Base-by-base conservation (phyloP, 1,284 basidiomycete genomes). In the Puccinia horiana region DNA sequence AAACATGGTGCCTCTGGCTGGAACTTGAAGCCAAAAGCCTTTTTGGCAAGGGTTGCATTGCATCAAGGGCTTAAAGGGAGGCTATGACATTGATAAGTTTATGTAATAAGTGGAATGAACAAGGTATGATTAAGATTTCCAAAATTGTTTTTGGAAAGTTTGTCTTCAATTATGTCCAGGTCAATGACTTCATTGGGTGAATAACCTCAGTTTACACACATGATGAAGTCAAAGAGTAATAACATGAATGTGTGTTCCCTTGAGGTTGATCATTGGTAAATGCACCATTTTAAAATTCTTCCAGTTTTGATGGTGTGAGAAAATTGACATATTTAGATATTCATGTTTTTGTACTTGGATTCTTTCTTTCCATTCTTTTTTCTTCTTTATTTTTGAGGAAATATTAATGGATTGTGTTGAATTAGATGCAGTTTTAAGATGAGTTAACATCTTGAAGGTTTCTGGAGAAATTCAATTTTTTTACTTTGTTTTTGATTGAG, bases 401-500 rank as follows among this genome's bases (percentile, higher is more conserved):
- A 16, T 18, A 74, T 5, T 32, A 56, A 49, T 26, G 16, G 23
- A 26, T 70, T 12, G 20, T 18, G 40, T 76, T 76, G 20, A n/a
- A 76, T 54, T 58, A 76, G 35, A 26, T 77, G 61, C 8, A 65
- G 47, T 32, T 77, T n/a, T 67, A 2, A 70, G 14, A 32, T 79
- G 77, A 40, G 42, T 12, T 11, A 70, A 6, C 63, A 70, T 69
- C 40, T 70, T 69, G 20, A 77, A 54, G 23, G 58, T 47, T 23
- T 14, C 67, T 9, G 44, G 16, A 23, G 58, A 40, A 40, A 78
- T 78, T 56, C n/a, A 35, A 42, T 78, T 78, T 37, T n/a, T 40
- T 2, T 14, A n/a, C 16, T 77, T 77, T 77, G 14, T 37, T 77
- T 20, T 77, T 77, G 14, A 65, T 77, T 56, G 75, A 58, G 29